phyloP scores from a whole-genome alignment of 345 rosid genomes.

The Combretum micranthum region DNA sequence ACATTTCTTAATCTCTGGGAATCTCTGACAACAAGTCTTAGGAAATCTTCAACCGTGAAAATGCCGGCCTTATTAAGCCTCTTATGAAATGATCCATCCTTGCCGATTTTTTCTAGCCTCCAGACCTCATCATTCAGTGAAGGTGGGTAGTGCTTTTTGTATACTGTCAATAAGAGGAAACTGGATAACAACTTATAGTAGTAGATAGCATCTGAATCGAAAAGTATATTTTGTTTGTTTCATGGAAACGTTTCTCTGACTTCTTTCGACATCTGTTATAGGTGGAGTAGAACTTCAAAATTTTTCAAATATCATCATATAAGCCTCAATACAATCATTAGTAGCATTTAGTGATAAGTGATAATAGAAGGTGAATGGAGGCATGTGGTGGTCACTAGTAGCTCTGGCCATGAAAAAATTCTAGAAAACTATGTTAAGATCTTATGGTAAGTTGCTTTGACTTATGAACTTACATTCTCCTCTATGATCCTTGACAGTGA shows the following conservation, averaged over 20 bases:
- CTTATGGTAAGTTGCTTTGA: not conserved
- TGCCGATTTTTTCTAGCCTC: slow-evolving; percentile 96
- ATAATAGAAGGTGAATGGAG: too few relatives aligned
- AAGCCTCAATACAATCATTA: too few relatives aligned
- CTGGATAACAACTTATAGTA: not conserved
- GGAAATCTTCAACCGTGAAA: slow-evolving; percentile 76
- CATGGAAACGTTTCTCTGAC: too few relatives aligned
- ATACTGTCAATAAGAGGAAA: slow-evolving; percentile 38
- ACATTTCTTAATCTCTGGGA: slow-evolving; percentile 74
- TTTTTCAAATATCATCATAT: too few relatives aligned
- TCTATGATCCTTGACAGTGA: slow-evolving; percentile 93
- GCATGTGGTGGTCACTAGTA: too few relatives aligned
- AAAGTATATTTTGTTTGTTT: too few relatives aligned
- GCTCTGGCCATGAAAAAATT: too few relatives aligned
- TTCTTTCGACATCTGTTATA: too few relatives aligned
- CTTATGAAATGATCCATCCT: slow-evolving; percentile 96
- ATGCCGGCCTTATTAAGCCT: slow-evolving; percentile 82
- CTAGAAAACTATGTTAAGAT: too few relatives aligned
- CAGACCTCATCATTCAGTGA: slow-evolving; percentile 84
- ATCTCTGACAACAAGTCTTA: slow-evolving; percentile 76
- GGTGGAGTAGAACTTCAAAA: too few relatives aligned
- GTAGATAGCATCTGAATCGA: not conserved
- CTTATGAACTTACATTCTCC: slow-evolving; percentile 73
- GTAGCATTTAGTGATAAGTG: too few relatives aligned
- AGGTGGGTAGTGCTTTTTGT: slow-evolving; percentile 98